Base-by-base conservation (phyloP, 352 stramenopile genomes). In the Phytophthora crassamura region DNA sequence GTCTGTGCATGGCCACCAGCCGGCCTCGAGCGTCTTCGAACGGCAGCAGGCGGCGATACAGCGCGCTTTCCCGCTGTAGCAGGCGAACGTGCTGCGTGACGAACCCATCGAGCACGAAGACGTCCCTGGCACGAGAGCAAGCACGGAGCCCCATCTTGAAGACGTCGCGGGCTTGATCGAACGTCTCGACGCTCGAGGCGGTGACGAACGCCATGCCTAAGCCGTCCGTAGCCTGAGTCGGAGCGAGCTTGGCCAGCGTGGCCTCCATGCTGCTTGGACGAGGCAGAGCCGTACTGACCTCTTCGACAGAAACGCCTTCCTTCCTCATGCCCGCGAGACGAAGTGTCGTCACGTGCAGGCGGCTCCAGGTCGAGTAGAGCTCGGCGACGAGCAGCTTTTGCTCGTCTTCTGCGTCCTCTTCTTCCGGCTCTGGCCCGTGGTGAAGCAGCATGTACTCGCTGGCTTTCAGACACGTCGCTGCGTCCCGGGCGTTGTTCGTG, bases 81-180 rank as follows among this genome's bases (percentile, higher is more conserved):
- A 92, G 20, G 4, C 74, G 78, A 40, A 94, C 77, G 46, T 91
- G 72, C 32, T 78, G 69, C 10, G 82, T 92, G 16, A 92, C 85
- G 35, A 87, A 90, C 7, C 83, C 85, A 43, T 94, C 82, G 22
- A 94, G 56, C 8, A 81, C 69, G 28, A 89, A 84, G 1, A 81
- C 53, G 22, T 71, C 55, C 36, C 82, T 69, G 1, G 80, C 82
- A 0, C 39, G 48, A 12, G 83, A 75, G n/a, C 68, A 80, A 8
- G 77, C 77, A 9, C 67, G 65, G 30, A 88, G 62, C 4, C 77
- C 82, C 49, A 83, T 72, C 55, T 88, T 90, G 71, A 93, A 93
- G 10, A 90, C 71, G 11, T 78, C 57, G 2, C 82, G 82, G 2
- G 82, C 84, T 34, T 72, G 48, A 0, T 89, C 79, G 46, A 82